phyloP scores from a whole-genome alignment of 305 asterid genomes.

The Striga hermonthica region DNA sequence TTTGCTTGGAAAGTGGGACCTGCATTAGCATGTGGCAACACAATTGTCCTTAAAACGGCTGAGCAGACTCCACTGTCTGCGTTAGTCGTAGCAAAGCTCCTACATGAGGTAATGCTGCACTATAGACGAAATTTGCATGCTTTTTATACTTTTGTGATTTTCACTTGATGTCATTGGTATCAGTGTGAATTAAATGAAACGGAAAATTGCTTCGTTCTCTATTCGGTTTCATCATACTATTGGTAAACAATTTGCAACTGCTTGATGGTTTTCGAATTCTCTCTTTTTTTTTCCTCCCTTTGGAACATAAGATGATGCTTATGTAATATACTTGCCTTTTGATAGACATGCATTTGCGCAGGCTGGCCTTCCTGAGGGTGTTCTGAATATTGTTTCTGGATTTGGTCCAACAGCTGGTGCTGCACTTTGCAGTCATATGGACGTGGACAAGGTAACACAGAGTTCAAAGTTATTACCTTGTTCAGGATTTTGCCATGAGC shows the following conservation, averaged over 20 bases:
- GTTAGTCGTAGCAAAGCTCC: slow-evolving; percentile 63
- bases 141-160: not conserved
- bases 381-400: slow-evolving; percentile 80
- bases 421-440: slow-evolving; percentile 93
- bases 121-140: too few relatives aligned
- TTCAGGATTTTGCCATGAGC: not conserved
- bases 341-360: slow-evolving; percentile 37
- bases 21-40: slow-evolving; percentile 86
- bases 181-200: too few relatives aligned
- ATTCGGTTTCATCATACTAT: slow-evolving; percentile 2
- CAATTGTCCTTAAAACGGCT: slow-evolving; percentile 81
- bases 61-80: slow-evolving; percentile 97
- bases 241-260: not conserved
- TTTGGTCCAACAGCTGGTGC: slow-evolving; percentile 94
- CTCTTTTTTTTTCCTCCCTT: not conserved
- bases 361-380: slow-evolving; percentile 98
- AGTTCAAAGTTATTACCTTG: slow-evolving; percentile 20
- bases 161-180: not conserved
- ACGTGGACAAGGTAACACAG: slow-evolving; percentile 82
- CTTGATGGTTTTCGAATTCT: not conserved
- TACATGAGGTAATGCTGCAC: slow-evolving; percentile 66
- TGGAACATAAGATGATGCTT: not conserved
- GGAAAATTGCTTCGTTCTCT: not conserved
- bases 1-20: slow-evolving; percentile 95
- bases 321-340: not conserved